Conservation (phyloP, 2,329 filamentous ascomycete genomes). For the Claviceps paspali region DNA sequence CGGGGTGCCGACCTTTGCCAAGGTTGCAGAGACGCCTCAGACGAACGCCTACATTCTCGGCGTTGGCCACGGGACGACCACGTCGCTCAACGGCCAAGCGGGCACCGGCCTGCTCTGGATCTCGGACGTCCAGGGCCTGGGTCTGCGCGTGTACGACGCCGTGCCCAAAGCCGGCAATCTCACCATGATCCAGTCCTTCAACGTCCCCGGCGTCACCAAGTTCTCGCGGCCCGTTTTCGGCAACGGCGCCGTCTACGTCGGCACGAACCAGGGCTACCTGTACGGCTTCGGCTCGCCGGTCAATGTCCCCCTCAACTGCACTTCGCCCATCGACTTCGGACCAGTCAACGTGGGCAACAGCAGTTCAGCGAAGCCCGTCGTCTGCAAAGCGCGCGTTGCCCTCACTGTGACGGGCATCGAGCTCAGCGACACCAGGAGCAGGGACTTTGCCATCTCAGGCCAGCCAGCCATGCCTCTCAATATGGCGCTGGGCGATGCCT, state of each 20-base stretch:
- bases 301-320: slow-evolving; percentile 38
- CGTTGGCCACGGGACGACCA: slow-evolving; percentile 40
- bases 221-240: slow-evolving; percentile 44
- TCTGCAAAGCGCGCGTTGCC: slow-evolving; percentile 31
- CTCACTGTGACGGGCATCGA: slow-evolving; percentile 25
- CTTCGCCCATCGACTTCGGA: slow-evolving; percentile 31
- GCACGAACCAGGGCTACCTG: slow-evolving; percentile 32
- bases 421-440: slow-evolving; percentile 18
- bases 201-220: slow-evolving; percentile 35
- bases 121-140: slow-evolving; percentile 36
- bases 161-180: slow-evolving; percentile 31
- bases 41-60: slow-evolving; percentile 38
- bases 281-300: slow-evolving; percentile 42
- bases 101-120: slow-evolving; percentile 43
- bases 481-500: slow-evolving; percentile 20
- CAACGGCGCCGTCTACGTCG: slow-evolving; percentile 39
- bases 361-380: slow-evolving; percentile 18
- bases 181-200: slow-evolving; percentile 33
- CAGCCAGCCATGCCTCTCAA: slow-evolving; percentile 17
- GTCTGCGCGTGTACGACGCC: slow-evolving; percentile 36
- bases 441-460: slow-evolving; percentile 22
- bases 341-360: slow-evolving; percentile 23
- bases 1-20: slow-evolving; percentile 36
- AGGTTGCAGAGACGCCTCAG: slow-evolving; percentile 33
- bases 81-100: slow-evolving; percentile 34